Evolutionary conservation across 2,329 filamentous ascomycete genomes (phyloP).

Genomic region (Aaosphaeria pasadenensis): DNA sequence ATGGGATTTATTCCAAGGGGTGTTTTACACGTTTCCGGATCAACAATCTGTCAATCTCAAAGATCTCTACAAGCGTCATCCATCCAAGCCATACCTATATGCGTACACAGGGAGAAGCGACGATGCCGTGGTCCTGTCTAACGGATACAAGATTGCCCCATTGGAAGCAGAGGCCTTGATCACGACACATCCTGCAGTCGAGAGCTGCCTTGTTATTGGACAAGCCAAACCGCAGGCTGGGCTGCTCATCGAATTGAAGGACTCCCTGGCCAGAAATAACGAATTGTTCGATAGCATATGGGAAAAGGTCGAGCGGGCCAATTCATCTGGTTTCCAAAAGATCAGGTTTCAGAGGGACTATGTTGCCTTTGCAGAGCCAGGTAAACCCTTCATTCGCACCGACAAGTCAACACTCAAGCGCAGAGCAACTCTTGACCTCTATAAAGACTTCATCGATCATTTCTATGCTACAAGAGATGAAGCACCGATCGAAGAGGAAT

Average conservation of each 20-base stretch:
- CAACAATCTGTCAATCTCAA: slow-evolving; percentile 14
- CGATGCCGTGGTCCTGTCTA: slow-evolving; percentile 17
- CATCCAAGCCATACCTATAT: slow-evolving; percentile 15
- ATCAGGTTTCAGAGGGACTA: slow-evolving; percentile 41
- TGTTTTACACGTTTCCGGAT: slow-evolving; percentile 20
- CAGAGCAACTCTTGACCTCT: slow-evolving; percentile 39
- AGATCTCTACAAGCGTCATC: slow-evolving; percentile 16
- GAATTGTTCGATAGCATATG: slow-evolving; percentile 45
- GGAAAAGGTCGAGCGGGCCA: slow-evolving; percentile 44
- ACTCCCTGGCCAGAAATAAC: slow-evolving; percentile 6
- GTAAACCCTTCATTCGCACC: slow-evolving; percentile 46
- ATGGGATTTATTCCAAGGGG: slow-evolving; percentile 13
- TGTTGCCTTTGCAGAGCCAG: slow-evolving; percentile 42
- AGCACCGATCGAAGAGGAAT: no score
- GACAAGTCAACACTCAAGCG: slow-evolving; percentile 49
- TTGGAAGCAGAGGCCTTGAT: slow-evolving; percentile 18
- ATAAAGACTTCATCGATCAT: slow-evolving; percentile 46
- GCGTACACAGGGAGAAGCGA: slow-evolving; percentile 18
- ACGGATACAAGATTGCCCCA: slow-evolving; percentile 18
- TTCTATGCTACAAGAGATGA: slow-evolving; percentile 37
- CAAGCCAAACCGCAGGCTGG: slow-evolving; percentile 24
- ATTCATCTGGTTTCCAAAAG: slow-evolving; percentile 38
- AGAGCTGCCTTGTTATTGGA: slow-evolving; percentile 28
- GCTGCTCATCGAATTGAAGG: slow-evolving; percentile 27
- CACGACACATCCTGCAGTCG: slow-evolving; percentile 23